Base-by-base conservation (phyloP, 2,329 filamentous ascomycete genomes). In the Kalmusia sp. region DNA sequence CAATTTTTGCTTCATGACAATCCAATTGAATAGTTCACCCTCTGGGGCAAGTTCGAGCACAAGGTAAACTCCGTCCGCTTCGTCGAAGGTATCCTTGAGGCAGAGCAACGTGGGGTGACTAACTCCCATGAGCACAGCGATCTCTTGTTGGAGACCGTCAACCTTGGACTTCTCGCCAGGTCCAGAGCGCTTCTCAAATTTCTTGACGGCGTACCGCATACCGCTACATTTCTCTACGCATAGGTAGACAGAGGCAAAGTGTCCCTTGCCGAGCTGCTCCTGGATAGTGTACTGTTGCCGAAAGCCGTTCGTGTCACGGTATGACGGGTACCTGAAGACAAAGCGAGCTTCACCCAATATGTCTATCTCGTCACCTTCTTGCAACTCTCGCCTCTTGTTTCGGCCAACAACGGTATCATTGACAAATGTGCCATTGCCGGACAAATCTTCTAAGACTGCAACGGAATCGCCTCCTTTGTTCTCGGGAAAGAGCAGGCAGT, bases 121-220 rank as follows among this genome's bases (percentile, higher is more conserved):
- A 56, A 99, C 92, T n/a, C 92, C 87, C 92, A 96, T 98, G 55
- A 99, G 79, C 14, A 99, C 91, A 19, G 91, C 93, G 70, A 99
- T 96, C 73, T 99, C 96, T 73, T 98, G 93, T 71, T 97, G 92
- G 39, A 98, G 77, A 2, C 91, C 89, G 54, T 96, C 92, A 5
- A 88, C 87, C 74, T 93, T 93, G 15, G 91, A 89, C 59, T 85
- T 86, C 61, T 97, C 92, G 34, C 93, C 92, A 54, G 88, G 83
- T n/a, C 90, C 90, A 2, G 87, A 82, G 4, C 90, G 87, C 76
- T 92, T 95, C 65, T 92, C 92, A 70, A 99, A 98, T 54, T 95
- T 88, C 79, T 99, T 99, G 68, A 96, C 95, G 3, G 95, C 95
- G 72, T 87, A 98, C 50, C 89, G 86, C 63, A 87, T 84, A 6